Conservation (phyloP, 2,329 filamentous ascomycete genomes). For the Truncatella angustata region DNA sequence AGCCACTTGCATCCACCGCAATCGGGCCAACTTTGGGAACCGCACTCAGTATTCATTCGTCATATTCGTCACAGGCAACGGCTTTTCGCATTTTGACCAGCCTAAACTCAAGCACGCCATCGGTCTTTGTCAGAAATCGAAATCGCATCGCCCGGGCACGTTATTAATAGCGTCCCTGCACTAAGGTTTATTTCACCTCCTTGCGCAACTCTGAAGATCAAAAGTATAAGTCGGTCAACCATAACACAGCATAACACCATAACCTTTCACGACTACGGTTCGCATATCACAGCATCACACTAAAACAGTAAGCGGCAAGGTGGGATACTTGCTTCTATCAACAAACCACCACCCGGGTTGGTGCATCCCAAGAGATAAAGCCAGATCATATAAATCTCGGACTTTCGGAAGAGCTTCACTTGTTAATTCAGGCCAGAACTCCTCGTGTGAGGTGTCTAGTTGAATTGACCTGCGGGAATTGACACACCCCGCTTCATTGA, state of each 20-base stretch:
- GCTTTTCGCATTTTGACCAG: neutral
- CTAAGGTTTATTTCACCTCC: neutral
- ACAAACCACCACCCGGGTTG: no score
- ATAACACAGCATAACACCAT: no score
- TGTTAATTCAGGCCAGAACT: neutral
- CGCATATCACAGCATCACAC: no score
- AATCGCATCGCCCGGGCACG: neutral
- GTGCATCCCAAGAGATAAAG: no score
- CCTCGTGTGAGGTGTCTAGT: neutral
- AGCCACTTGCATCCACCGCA: conserved; percentile 8
- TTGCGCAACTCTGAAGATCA: neutral
- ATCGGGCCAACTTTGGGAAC: conserved; percentile 8
- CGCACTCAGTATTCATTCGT: neutral
- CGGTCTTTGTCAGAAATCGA: neutral
- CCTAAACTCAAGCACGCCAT: conserved; percentile 8
- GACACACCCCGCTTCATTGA: conserved; percentile 1
- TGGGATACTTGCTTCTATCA: no score
- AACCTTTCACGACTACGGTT: no score
- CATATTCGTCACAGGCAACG: conserved; percentile 8
- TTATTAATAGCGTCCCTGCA: neutral
- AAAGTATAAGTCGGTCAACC: neutral
- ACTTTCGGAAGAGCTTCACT: neutral
- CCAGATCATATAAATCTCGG: no score
- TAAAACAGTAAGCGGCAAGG: no score
- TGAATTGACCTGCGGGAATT: no score